A percentile compares a stretch with the other conserved stretches of the same genome.
Conservation (phyloP, 129 eudicot species). For the Glebionis coronaria region DNA sequence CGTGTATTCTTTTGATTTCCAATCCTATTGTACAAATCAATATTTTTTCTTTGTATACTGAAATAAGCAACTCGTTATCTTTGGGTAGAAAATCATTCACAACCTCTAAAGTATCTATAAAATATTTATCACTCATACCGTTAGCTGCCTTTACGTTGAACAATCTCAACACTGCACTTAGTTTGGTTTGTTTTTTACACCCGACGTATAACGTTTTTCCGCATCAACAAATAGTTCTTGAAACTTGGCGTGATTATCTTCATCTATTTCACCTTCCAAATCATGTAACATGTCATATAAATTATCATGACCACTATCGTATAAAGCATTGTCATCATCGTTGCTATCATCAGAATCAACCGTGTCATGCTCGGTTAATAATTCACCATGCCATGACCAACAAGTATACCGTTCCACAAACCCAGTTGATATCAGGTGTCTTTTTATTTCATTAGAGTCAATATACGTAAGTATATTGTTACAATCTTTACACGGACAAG, state of each 20-base stretch:
- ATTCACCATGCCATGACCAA: not conserved
- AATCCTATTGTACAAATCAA: too few relatives aligned
- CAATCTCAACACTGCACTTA: not conserved
- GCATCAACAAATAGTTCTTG: not conserved
- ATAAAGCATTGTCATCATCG: not conserved
- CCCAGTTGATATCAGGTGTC: not conserved
- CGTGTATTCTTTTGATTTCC: too few relatives aligned
- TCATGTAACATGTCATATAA: slow-evolving; percentile 1
- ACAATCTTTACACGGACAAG: too few relatives aligned
- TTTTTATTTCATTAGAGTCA: too few relatives aligned
- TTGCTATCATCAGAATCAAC: not conserved
- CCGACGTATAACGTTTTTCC: not conserved
- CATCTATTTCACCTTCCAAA: not conserved
- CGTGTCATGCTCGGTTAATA: not conserved
- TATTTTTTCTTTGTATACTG: too few relatives aligned
- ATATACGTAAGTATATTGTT: too few relatives aligned
- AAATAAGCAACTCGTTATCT: too few relatives aligned
- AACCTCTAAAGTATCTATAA: too few relatives aligned
- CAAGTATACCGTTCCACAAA: not conserved
- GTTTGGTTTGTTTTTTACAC: too few relatives aligned
- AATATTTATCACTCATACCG: too few relatives aligned
- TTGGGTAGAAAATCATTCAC: too few relatives aligned
- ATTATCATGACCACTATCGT: not conserved
- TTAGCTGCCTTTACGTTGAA: too few relatives aligned
- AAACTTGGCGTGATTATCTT: not conserved